Conservation (phyloP, 768 basidiomycete genomes). For the Mycena metata region DNA sequence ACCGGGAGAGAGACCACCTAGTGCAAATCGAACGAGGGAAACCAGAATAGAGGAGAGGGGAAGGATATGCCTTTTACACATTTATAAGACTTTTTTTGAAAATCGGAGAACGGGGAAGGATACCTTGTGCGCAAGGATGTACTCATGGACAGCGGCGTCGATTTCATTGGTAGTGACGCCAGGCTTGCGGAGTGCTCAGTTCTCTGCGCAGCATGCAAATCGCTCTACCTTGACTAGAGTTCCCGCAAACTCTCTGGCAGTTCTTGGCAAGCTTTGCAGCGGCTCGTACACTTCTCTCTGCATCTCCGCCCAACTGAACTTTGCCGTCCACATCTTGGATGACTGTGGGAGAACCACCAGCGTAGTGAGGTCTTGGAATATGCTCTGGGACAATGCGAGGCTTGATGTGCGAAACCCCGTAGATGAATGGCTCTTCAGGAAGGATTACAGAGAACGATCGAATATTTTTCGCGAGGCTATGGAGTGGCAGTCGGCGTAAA, state of each 20-base stretch:
- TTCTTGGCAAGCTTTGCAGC: conserved; percentile 70
- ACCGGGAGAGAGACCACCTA: conserved; percentile 49
- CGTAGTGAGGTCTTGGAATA: conserved; percentile 73
- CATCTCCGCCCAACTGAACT: conserved; percentile 66
- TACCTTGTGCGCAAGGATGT: conserved; percentile 79
- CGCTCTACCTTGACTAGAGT: conserved; percentile 64
- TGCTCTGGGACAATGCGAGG: conserved; percentile 68
- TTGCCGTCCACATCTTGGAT: conserved; percentile 45
- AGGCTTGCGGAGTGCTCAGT: conserved; percentile 54
- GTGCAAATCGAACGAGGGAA: conserved; percentile 88
- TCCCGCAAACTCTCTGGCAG: conserved; percentile 68
- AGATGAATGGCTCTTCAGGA: conserved; percentile 73
- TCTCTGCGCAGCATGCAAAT: background rate
- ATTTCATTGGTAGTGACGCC: conserved; percentile 82
- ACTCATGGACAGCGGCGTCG: conserved; percentile 79
- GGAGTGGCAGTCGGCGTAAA: background rate
- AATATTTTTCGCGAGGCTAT: conserved; percentile 47
- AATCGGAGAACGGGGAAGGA: conserved; percentile 87
- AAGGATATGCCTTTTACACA: conserved; percentile 83
- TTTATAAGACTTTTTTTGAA: no score
- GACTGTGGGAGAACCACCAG: conserved; percentile 35
- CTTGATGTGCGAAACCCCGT: conserved; percentile 72
- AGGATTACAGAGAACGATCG: conserved; percentile 74
- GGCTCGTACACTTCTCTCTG: conserved; percentile 64
- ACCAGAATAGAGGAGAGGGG: conserved; percentile 81